Evolutionary conservation across 495 filamentous ascomycete species (phyloP).

Genomic region (Choiromyces venosus): DNA sequence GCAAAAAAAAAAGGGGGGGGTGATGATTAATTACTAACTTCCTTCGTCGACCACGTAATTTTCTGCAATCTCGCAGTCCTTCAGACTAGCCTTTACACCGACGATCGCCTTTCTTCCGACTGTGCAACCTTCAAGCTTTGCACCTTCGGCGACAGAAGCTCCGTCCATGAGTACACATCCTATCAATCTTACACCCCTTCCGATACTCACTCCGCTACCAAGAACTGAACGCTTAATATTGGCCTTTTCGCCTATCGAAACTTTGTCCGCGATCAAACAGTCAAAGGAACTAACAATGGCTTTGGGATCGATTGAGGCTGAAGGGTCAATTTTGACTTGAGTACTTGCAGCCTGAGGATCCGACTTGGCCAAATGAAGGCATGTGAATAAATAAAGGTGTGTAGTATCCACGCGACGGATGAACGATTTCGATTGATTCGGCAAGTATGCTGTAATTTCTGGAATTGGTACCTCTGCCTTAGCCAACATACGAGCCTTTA

Average conservation of each 20-base stretch:
- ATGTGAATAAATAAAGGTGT: slow-evolving; percentile 69
- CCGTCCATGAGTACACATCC: slow-evolving; percentile 89
- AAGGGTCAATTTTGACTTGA: slow-evolving; percentile 69
- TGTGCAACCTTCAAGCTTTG: slow-evolving; percentile 73
- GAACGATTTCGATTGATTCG: slow-evolving; percentile 50
- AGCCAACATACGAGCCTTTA: slow-evolving; percentile 1
- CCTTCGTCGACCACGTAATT: slow-evolving; percentile 71
- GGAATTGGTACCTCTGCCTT: slow-evolving; percentile 48
- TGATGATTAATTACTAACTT: slow-evolving; percentile 50
- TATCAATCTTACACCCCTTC: slow-evolving; percentile 67
- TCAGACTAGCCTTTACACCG: slow-evolving; percentile 67
- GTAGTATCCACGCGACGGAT: slow-evolving; percentile 84
- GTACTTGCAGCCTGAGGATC: slow-evolving; percentile 56
- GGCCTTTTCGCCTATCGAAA: slow-evolving; percentile 71
- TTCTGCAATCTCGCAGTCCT: slow-evolving; percentile 87
- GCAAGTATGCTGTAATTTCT: slow-evolving; percentile 33
- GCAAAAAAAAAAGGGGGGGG: not conserved
- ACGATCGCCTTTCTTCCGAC: slow-evolving; percentile 69
- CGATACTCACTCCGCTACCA: slow-evolving; percentile 77
- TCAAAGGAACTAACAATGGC: slow-evolving; percentile 71
- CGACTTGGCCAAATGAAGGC: slow-evolving; percentile 68
- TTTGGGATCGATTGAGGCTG: slow-evolving; percentile 65
- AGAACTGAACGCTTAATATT: slow-evolving; percentile 87
- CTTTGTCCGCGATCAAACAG: slow-evolving; percentile 75
- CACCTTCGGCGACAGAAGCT: slow-evolving; percentile 69